Evolutionary conservation across 2,329 filamentous ascomycete genomes (phyloP), one percentile per base, ranked within the genome.

Genomic region (Colletotrichum eremochloae): DNA sequence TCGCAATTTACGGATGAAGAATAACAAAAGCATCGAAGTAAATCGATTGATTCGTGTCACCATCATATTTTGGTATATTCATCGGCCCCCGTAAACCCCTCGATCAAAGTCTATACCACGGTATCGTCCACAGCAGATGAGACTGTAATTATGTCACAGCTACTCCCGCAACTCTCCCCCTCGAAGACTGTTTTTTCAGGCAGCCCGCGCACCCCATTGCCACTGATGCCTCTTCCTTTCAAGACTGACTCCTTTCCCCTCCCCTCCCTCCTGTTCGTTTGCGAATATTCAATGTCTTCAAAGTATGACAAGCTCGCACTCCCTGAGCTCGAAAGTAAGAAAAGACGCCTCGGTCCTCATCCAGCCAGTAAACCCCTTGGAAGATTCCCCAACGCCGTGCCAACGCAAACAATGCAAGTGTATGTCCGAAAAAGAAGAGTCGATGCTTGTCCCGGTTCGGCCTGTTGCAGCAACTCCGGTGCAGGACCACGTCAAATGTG

Each of bases 321-420:
- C 40, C 56, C 29, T 42, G 50, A 71, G 38, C 48, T 44, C 48
- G n/a, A 31, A 15, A 24, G 48, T n/a, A 36, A 36, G 8, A 44
- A 42, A 53, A 24, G 46, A 68, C 67, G 63, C 44, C 60, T 31
- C 33, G 6, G 42, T 31, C 40, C 56, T 69, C 69, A 40, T 69
- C 52, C 66, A 52, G 58, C 44, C 60, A 57, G 52, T 36, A 24
- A 64, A 44, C 24, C 36, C 48, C 7, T 42, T 55, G 44, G 15
- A 52, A 56, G 50, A 14, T 46, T 55, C 69, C 69, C 69, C 69
- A 69, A 72, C 69, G 66, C 69, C 69, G 64, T 72, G 69, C 69
- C 66, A 72, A 50, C 66, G 60, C 69, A 61, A 69, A 64, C 31
- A 69, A 72, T 72, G 66, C 69, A 69, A 44, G 38, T 63, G 55